A percentile compares a stretch with the other conserved stretches of the same genome.
phyloP scores from a whole-genome alignment of 1,284 basidiomycete species.

The Moniliophthora roreri region DNA sequence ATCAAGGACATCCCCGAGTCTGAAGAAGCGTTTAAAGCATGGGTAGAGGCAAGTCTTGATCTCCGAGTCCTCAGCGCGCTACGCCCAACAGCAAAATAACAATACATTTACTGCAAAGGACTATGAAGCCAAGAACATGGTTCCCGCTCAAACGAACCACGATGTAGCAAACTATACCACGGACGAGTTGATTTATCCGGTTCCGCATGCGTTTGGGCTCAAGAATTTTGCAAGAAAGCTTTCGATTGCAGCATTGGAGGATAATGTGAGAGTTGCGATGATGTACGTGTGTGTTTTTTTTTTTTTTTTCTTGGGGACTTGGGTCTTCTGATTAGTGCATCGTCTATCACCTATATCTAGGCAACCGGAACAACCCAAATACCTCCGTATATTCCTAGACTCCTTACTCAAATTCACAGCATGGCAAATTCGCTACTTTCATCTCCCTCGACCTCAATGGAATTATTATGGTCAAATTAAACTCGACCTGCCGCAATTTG shows the following conservation, averaged over 20 bases:
- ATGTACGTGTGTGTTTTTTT: conserved; percentile 30
- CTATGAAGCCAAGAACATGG: conserved; percentile 40
- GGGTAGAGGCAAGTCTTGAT: conserved; percentile 28
- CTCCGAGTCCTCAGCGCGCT: not conserved
- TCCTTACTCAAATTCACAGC: conserved; percentile 22
- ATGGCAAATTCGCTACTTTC: conserved; percentile 26
- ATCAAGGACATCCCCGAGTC: conserved; percentile 43
- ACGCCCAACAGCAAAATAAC: not conserved
- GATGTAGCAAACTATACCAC: conserved; percentile 36
- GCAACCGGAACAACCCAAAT: conserved; percentile 32
- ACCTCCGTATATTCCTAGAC: conserved; percentile 25
- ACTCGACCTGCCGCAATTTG: conserved; percentile 21
- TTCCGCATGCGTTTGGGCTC: conserved; percentile 37
- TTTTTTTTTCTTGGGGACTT: not conserved
- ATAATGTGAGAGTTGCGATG: conserved; percentile 41
- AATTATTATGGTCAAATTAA: conserved; percentile 12
- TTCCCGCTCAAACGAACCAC: conserved; percentile 38
- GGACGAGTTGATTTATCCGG: conserved; percentile 35
- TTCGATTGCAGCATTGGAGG: conserved; percentile 35
- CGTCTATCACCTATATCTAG: too few species aligned
- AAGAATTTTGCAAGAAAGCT: conserved; percentile 31
- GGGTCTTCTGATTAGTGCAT: not conserved
- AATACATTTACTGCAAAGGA: not conserved
- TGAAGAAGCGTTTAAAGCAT: conserved; percentile 32
- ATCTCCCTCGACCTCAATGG: conserved; percentile 35